Base-by-base conservation (phyloP, 1,284 basidiomycete species). In the Trichosporon faecale region DNA sequence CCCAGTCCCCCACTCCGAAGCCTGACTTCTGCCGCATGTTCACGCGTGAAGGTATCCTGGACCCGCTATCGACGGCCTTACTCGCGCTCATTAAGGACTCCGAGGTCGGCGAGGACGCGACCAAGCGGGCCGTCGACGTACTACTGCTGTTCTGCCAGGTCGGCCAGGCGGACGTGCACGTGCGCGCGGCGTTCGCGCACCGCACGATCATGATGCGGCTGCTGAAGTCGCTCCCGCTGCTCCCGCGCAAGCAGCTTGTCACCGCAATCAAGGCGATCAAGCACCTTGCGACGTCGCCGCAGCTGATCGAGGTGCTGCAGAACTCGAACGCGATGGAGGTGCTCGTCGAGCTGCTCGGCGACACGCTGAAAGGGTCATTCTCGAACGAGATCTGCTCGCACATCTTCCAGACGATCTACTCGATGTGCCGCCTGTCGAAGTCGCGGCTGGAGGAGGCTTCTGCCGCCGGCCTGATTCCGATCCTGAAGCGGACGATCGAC, bases 1-100 rank as follows among this genome's bases (percentile, higher is more conserved):
- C 9, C 2, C 68, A 95, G 83, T 94, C 92, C 65, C 93, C 95
- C 1, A 97, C 95, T 8, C 95, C 95, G 8, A 93, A 97, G 78
- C 98, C 96, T 79, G 96, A 98, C 83, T 98, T 98, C 80, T 98
- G 95, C 80, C 89, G 96, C 18, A 97, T 98, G 92, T 95, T 98
- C 84, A 94, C 97, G 35, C 89, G 94, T 27, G 96, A 98, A 83
- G 95, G 95, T 18, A 86, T 98, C 5, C 86, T 98, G 44, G 95
- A 98, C 75, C 96, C 96, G 0, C 85, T 99, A 1, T 94, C 95
- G 0, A 90, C 91, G 0, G 95, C 95, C 0, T 83, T 99, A 49
- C 85, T 96, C 67, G 92, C 93, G 75, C 92, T 98, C 68, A 91
- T 95, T 86, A 88, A 88, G 3, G 88, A 88, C 21, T 90, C 89